phyloP scores from a whole-genome alignment of 148 eudicot genomes.

The Heliamphora exappendiculata region DNA sequence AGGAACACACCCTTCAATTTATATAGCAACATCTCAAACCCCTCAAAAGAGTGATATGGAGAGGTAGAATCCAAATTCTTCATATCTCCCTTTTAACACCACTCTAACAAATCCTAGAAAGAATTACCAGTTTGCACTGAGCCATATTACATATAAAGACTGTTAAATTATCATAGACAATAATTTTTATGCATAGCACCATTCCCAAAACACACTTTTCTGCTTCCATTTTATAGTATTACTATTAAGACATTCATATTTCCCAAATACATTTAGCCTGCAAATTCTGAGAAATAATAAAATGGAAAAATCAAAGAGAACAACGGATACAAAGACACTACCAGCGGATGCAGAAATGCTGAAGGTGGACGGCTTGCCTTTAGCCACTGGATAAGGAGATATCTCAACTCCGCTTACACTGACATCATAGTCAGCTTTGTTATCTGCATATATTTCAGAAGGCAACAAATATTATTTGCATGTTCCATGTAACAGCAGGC shows the following conservation, averaged over 20 bases:
- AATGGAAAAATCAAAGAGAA: neutral
- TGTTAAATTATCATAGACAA: neutral
- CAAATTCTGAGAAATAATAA: neutral
- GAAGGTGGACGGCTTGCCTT: conserved; percentile 50
- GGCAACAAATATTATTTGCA: neutral
- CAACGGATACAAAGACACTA: neutral
- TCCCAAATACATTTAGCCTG: neutral
- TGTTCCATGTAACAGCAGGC: neutral
- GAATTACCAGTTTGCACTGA: neutral
- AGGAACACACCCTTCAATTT: too few species aligned
- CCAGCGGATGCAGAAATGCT: conserved; percentile 48
- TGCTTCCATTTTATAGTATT: neutral
- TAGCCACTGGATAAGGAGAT: conserved; percentile 49
- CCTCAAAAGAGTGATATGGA: neutral
- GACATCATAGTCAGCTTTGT: conserved; percentile 44
- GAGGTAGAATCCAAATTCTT: neutral
- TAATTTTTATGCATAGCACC: neutral
- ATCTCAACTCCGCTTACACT: conserved; percentile 54
- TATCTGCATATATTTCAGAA: conserved; percentile 37
- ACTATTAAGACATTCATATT: neutral
- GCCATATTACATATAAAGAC: too few species aligned
- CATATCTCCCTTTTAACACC: neutral
- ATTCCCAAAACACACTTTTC: neutral
- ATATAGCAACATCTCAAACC: too few species aligned
- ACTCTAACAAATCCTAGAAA: neutral